These are phyloP conservation scores for Odonthalia washingtoniensis DNA, from an alignment of 31 red algal genomes.

Conservation along the genomic window DNA sequence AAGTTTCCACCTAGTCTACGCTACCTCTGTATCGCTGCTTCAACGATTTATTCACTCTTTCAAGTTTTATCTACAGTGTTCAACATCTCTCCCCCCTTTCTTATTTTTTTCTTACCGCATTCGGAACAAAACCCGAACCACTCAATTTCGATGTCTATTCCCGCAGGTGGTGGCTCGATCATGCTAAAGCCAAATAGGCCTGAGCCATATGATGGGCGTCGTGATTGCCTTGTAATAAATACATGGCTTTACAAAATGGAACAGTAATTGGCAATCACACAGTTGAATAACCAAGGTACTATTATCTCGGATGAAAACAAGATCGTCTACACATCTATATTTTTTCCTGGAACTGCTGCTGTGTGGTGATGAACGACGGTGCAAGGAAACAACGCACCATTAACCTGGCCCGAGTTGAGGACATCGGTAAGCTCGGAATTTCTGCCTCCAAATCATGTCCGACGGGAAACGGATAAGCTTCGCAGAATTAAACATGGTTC, in stretches of 20 bases:
- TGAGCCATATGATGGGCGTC: conserved; percentile 3
- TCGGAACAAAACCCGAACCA: too few species aligned
- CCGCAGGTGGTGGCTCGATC: too few species aligned
- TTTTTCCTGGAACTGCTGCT: conserved; percentile 15
- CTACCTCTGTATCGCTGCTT: too few species aligned
- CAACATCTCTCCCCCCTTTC: too few species aligned
- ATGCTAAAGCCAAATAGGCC: neutral
- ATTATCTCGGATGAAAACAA: conserved; percentile 16
- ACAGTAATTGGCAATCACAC: neutral
- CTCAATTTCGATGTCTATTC: too few species aligned
- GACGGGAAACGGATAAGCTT: neutral
- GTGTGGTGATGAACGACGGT: conserved; percentile 38
- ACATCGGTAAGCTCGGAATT: neutral
- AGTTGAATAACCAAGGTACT: neutral
- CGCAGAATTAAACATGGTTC: neutral
- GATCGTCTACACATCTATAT: conserved; percentile 6
- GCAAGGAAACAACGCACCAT: neutral
- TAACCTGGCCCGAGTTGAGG: conserved; percentile 16
- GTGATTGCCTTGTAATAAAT: conserved; percentile 15
- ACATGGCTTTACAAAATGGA: conserved; percentile 45
- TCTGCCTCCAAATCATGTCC: neutral
- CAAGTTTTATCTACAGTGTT: too few species aligned
- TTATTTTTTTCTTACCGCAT: too few species aligned
- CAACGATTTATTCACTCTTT: too few species aligned
- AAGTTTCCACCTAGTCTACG: too few species aligned